Evolutionary conservation across 345 rosid genomes (phyloP).

Genomic region (Arabis alpina): DNA sequence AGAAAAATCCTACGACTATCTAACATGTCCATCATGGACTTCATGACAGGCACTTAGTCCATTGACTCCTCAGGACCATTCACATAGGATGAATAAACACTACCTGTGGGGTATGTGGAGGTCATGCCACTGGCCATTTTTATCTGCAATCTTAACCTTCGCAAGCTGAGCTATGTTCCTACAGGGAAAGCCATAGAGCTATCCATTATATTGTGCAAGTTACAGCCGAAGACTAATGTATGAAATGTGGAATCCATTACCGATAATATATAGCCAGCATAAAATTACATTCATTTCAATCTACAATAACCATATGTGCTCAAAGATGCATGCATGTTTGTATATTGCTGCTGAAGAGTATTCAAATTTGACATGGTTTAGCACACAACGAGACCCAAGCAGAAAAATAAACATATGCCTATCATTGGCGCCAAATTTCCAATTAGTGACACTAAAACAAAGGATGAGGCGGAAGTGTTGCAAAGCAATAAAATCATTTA

Average conservation of each 20-base stretch:
- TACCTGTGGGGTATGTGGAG: slow-evolving; percentile 65
- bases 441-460: slow-evolving; percentile 10
- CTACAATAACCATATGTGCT: slow-evolving; percentile 8
- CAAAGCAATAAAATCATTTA: slow-evolving; percentile 9
- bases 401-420: slow-evolving; percentile 12
- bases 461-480: slow-evolving; percentile 1
- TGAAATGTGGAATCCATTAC: slow-evolving; percentile 13
- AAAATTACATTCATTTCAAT: slow-evolving; percentile 6
- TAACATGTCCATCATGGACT: slow-evolving; percentile 27
- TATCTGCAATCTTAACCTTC: slow-evolving; percentile 77
- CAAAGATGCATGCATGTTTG: slow-evolving; percentile 13
- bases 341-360: slow-evolving; percentile 5
- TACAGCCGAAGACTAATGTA: slow-evolving; percentile 5
- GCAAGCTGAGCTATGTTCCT: slow-evolving; percentile 91
- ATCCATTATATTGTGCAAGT: slow-evolving; percentile 14
- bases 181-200: slow-evolving; percentile 35
- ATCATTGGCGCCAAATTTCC: slow-evolving; percentile 12
- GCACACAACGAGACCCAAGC: slow-evolving; percentile 17
- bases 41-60: slow-evolving; percentile 1
- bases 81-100: slow-evolving; percentile 15
- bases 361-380: slow-evolving; percentile 14
- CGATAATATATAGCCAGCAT: slow-evolving; percentile 9
- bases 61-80: slow-evolving; percentile 20
- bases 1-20: slow-evolving; percentile 27
- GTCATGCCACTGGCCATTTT: slow-evolving; percentile 68